Conservation (phyloP, 78 protist species). For the Guillardia theta region DNA sequence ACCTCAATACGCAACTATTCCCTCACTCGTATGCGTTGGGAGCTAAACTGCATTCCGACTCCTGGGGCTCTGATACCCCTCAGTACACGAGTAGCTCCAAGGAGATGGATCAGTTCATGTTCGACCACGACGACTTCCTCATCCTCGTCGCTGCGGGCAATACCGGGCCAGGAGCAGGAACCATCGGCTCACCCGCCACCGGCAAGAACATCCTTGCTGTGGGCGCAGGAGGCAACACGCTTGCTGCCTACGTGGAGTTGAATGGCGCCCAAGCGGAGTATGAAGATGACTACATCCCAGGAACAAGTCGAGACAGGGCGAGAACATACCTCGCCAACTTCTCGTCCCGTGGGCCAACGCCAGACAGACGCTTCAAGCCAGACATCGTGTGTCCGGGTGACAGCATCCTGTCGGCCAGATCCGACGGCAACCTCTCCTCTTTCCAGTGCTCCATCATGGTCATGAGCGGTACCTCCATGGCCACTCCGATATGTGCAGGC, state of each 20-base stretch:
- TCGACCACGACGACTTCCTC: conserved; percentile 42
- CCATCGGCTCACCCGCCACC: conserved; percentile 5
- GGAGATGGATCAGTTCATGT: neutral
- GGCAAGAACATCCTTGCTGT: neutral
- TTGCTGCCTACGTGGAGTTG: neutral
- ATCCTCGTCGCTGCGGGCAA: conserved; percentile 45
- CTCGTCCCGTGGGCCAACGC: conserved; percentile 48
- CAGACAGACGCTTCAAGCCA: conserved; percentile 39
- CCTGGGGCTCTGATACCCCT: neutral
- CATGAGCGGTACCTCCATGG: conserved; percentile 36
- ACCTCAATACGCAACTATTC: neutral
- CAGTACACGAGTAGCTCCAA: neutral
- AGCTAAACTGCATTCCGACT: neutral
- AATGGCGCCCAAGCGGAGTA: neutral
- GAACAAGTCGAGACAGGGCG: too few relatives aligned
- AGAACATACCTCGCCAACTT: neutral
- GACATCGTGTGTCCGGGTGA: conserved; percentile 24
- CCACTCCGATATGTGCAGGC: neutral
- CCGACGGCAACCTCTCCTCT: neutral
- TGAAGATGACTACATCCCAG: neutral
- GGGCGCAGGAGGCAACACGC: neutral
- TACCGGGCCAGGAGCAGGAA: neutral
- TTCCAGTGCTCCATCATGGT: neutral
- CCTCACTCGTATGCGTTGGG: neutral
- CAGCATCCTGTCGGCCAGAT: neutral